These are phyloP conservation scores for Climacium dendroides DNA, from an alignment of 225 moss, liverwort and hornwort genomes.

Conservation along the genomic window DNA sequence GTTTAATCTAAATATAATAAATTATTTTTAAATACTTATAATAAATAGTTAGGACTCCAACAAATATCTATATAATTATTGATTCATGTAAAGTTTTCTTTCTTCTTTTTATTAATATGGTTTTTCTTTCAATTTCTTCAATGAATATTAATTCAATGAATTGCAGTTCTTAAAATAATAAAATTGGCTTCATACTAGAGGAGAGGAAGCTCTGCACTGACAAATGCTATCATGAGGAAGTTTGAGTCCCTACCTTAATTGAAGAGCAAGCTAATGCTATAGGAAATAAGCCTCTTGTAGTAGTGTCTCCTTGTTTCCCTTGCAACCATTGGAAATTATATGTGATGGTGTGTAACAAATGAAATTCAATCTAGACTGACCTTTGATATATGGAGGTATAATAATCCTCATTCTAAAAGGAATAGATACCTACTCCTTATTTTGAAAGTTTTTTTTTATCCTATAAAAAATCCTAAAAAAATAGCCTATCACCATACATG, in stretches of 20 bases:
- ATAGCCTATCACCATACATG: fast-evolving
- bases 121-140: not conserved
- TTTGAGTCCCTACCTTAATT: not conserved
- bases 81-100: not conserved
- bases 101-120: not conserved
- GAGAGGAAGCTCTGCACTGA: not conserved
- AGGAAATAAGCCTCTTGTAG: not conserved
- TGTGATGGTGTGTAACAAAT: not conserved
- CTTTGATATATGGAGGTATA: not conserved
- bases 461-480: not conserved
- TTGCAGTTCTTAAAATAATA: too few relatives aligned
- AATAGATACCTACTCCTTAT: not conserved
- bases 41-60: not conserved
- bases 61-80: not conserved
- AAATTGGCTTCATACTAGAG: not conserved
- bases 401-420: not conserved
- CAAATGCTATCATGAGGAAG: not conserved
- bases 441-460: not conserved
- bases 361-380: not conserved
- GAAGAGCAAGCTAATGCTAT: not conserved
- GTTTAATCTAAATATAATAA: not conserved
- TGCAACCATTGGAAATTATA: not conserved
- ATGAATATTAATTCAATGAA: not conserved
- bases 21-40: not conserved
- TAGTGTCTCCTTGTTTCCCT: not conserved